Evolutionary conservation across 345 rosid genomes (phyloP), one percentile per base, ranked within the genome.

Genomic region (Firmiana major): DNA sequence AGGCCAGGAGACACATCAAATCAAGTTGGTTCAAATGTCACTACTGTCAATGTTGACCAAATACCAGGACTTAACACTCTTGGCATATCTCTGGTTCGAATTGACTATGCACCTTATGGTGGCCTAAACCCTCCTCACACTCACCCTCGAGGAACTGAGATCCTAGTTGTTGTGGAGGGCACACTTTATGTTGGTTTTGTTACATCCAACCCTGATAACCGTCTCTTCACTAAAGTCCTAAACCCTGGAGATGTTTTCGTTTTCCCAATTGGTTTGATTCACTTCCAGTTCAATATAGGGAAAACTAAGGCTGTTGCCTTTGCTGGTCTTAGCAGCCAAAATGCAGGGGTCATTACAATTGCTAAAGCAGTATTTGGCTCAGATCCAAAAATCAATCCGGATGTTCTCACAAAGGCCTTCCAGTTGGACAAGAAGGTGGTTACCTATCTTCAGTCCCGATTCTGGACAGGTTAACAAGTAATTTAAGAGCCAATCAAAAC

Each of bases 261-360:
- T n/a, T 55, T 55, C 26, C 60, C 60, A n/a, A n/a, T 55, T n/a
- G 60, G 60, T n/a, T 7, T 55, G 24, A 55, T 86, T 49, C 87
- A 86, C 77, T 86, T 86, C 83, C 85, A 83, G 45, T 43, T 77
- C 54, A 86, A 86, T 22, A 6, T 86, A 17, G 85, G 83, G 38
- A 66, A 55, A 7, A 55, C 60, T 8, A 9, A 55, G 7, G 60
- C 60, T 2, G 59, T 70, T 48, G 67, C 42, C 7, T 63, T 63
- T 13, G 38, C 42, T 13, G 67, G 42, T 36, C 17, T 63, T 9
- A 63, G 42, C 42, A 63, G 67, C 67, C 67, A 63, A 63, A 63
- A 63, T 28, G 3, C 67, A 12, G 67, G 36, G 42, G 42, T 36
- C 12, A 63, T 63, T 9, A 16, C 67, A 2, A 55, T 55, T 28